These are phyloP conservation scores for Cylindrotheca fusiformis DNA, from an alignment of 108 stramenopile species.

Conservation along the genomic window DNA sequence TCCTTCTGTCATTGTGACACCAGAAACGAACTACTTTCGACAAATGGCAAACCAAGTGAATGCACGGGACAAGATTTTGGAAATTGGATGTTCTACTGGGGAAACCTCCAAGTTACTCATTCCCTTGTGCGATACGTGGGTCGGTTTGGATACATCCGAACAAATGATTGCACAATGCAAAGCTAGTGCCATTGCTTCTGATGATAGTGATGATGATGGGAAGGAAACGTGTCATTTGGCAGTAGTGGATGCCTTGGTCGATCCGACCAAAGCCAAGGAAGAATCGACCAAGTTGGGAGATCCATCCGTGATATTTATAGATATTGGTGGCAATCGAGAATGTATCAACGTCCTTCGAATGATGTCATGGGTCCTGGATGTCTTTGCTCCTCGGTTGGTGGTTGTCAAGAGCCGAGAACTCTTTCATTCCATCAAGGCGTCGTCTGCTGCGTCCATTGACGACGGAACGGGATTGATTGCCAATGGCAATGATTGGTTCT, in stretches of 20 bases:
- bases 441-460: constrained; percentile 1
- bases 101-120: constrained; percentile 37
- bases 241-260: constrained; percentile 58
- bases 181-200: background rate
- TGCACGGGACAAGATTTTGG: constrained; percentile 57
- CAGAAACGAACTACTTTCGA: constrained; percentile 65
- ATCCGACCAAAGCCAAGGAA: constrained; percentile 56
- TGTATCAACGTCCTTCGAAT: constrained; percentile 53
- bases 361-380: constrained; percentile 59
- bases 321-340: constrained; percentile 87
- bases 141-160: constrained; percentile 74
- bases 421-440: constrained; percentile 8
- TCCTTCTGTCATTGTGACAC: constrained; percentile 39
- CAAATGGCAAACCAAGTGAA: constrained; percentile 50
- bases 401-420: constrained; percentile 78
- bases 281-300: constrained; percentile 16
- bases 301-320: constrained; percentile 63
- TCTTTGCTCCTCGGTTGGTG: constrained; percentile 49
- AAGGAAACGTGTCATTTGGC: constrained; percentile 7
- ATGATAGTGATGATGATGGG: background rate
- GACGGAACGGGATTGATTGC: constrained; percentile 9
- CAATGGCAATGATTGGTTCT: constrained; percentile 35
- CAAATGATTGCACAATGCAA: constrained; percentile 56
- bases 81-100: constrained; percentile 85
- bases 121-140: constrained; percentile 36